A percentile compares a stretch with the other conserved stretches of the same genome.
Evolutionary conservation across 768 basidiomycete genomes (phyloP).

Genomic region (Russula sp.): DNA sequence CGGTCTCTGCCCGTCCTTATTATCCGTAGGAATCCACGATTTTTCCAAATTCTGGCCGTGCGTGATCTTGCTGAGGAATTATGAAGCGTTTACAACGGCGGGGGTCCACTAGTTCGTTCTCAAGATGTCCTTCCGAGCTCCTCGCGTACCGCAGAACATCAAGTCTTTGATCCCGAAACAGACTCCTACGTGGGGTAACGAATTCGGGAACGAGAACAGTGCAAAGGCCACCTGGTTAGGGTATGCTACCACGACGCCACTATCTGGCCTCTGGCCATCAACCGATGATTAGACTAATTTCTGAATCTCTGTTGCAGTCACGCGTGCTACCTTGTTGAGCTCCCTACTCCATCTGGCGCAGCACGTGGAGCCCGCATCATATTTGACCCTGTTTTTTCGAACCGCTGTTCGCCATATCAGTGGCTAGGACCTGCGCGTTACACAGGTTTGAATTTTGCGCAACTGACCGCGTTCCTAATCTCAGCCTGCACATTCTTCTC

Average conservation of each 20-base stretch:
- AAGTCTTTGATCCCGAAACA: conserved; percentile 17
- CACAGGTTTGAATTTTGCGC: conserved; percentile 25
- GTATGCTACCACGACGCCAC: background rate
- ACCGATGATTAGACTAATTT: background rate
- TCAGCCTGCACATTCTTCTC: background rate
- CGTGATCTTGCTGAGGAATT: background rate
- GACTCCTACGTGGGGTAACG: conserved; percentile 14
- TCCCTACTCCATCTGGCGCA: conserved; percentile 30
- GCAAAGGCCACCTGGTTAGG: conserved; percentile 22
- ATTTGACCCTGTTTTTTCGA: conserved; percentile 33
- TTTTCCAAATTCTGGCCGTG: conserved; percentile 4
- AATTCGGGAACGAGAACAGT: conserved; percentile 1
- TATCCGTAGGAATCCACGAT: background rate
- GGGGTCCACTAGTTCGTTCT: background rate
- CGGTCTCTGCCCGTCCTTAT: background rate
- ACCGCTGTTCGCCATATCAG: conserved; percentile 31
- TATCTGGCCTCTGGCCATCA: background rate
- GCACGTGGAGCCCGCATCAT: conserved; percentile 32
- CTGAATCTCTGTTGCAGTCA: conserved; percentile 25
- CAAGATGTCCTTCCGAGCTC: background rate
- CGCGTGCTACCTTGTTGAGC: conserved; percentile 35
- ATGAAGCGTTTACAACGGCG: background rate
- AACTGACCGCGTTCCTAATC: background rate
- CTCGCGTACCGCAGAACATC: conserved; percentile 4
- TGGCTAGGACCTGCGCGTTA: conserved; percentile 29